Percentiles rank a stretch among this genome's conserved stretches.
These are phyloP conservation scores for Theobroma grandiflorum DNA, from an alignment of 441 rosid genomes.

Conservation along the genomic window DNA sequence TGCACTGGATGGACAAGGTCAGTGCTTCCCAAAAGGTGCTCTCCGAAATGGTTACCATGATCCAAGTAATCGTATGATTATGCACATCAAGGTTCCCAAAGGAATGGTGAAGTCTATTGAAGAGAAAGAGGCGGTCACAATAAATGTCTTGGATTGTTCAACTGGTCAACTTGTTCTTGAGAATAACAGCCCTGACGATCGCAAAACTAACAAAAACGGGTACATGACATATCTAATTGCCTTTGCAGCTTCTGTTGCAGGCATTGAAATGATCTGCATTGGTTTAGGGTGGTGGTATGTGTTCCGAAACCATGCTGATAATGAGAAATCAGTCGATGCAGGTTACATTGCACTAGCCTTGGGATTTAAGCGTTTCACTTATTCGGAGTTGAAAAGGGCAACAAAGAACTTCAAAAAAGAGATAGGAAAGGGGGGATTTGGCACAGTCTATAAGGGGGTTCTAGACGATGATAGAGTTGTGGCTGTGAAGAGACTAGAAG, in stretches of 20 bases:
- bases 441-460: slow-evolving; percentile 36
- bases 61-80: slow-evolving; percentile 17
- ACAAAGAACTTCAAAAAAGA: slow-evolving; percentile 39
- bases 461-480: slow-evolving; percentile 26
- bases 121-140: background rate
- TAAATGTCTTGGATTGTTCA: slow-evolving; percentile 26
- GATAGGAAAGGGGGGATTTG: slow-evolving; percentile 43
- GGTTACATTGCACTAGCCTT: slow-evolving; percentile 31
- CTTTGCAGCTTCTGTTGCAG: slow-evolving; percentile 24
- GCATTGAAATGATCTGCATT: slow-evolving; percentile 24
- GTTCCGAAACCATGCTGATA: slow-evolving; percentile 23
- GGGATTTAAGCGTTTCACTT: slow-evolving; percentile 32
- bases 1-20: slow-evolving; percentile 29
- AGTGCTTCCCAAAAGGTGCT: slow-evolving; percentile 28
- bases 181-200: background rate
- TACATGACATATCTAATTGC: slow-evolving; percentile 31
- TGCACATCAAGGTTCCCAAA: slow-evolving; percentile 34
- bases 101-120: slow-evolving; percentile 6
- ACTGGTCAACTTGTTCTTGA: slow-evolving; percentile 17
- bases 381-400: slow-evolving; percentile 23
- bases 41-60: slow-evolving; percentile 29
- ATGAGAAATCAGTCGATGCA: slow-evolving; percentile 25
- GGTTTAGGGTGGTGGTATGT: slow-evolving; percentile 33
- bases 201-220: slow-evolving; percentile 14
- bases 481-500: slow-evolving; percentile 41